Base-by-base conservation (phyloP, 2,329 filamentous ascomycete genomes). In the Pestalotiopsis sp. region DNA sequence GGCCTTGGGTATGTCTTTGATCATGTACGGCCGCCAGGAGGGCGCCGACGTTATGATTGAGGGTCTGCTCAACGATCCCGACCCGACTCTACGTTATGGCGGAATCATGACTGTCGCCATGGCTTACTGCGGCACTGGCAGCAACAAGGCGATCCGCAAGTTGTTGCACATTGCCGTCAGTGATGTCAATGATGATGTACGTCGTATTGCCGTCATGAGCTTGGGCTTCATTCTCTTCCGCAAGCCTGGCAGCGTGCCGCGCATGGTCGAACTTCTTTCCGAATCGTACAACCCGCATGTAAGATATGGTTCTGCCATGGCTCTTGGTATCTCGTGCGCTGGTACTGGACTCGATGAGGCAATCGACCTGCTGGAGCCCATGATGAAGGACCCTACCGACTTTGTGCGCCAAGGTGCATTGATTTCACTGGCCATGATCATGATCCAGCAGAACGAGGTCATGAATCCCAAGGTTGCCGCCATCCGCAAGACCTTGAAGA, bases 281-380 rank as follows among this genome's bases (percentile, higher is more conserved):
- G 97, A 99, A 81, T 98, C 95, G 0, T 99, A 99, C 86, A 99
- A 99, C 83, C 96, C 96, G 23, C 96, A 99, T 78, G 96, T 99
- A 61, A 92, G 96, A 68, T 99, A 99, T 77, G 96, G 96, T 78
- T 97, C 96, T 23, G 96, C 96, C 66, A 98, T 99, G 94, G 97
- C 97, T 58, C 89, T 99, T 13, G 96, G 96, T 82, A 99, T 99
- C 76, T 97, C 97, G 31, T 99, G 97, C 76, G 96, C 96, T 31
- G 96, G 96, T 62, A 99, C 96, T 66, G 96, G 96, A 14, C 87
- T 98, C 38, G 94, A 97, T 71, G 96, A 99, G 82, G 96, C 97
- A 25, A 96, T 98, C 71, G 96, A 99, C 76, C 87, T 99, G 20
- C 87, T 99, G 4, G 96, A 99, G 84, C 96, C 96, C 20, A 99